Percentiles rank a stretch among this genome's conserved stretches.
Evolutionary conservation across 768 basidiomycete species (phyloP).

Genomic region (Holtermannia corniformis): DNA sequence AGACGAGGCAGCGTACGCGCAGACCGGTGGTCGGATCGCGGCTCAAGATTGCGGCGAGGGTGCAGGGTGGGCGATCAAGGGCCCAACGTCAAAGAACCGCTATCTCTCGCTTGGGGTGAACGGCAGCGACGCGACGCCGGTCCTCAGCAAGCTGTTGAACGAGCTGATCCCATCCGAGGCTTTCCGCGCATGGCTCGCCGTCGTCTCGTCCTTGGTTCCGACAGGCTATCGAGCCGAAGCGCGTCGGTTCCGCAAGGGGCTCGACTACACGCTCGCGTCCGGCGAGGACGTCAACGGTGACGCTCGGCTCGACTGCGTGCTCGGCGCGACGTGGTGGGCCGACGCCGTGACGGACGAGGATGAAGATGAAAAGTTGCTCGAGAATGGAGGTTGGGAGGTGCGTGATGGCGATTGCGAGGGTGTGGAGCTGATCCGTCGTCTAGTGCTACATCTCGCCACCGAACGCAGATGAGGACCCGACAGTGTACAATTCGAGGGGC

Average conservation of each 20-base stretch:
- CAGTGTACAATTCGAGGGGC: constrained; percentile 54
- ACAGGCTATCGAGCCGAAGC: constrained; percentile 66
- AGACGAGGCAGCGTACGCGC: constrained; percentile 50
- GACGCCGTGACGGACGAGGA: constrained; percentile 28
- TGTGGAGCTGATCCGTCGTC: background rate
- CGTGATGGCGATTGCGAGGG: constrained; percentile 16
- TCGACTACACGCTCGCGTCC: constrained; percentile 87
- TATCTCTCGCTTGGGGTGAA: constrained; percentile 58
- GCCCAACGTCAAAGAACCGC: constrained; percentile 91
- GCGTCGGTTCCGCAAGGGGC: constrained; percentile 76
- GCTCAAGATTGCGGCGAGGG: constrained; percentile 58
- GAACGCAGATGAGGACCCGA: constrained; percentile 89
- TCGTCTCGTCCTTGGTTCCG: constrained; percentile 63
- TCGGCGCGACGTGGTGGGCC: constrained; percentile 66
- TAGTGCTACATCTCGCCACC: constrained; percentile 93
- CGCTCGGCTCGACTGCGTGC: constrained; percentile 70
- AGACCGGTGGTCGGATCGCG: constrained; percentile 50
- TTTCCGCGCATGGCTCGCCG: constrained; percentile 83
- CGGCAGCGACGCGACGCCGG: constrained; percentile 42
- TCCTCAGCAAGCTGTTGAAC: constrained; percentile 61
- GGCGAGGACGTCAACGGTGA: constrained; percentile 50
- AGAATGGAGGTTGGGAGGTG: constrained; percentile 86
- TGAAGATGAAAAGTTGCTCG: constrained; percentile 35
- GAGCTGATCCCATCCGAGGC: constrained; percentile 66
- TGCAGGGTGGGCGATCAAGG: constrained; percentile 59